Percentiles rank a stretch among this genome's conserved stretches.
Evolutionary conservation across 768 basidiomycete species (phyloP).

Genomic region (Rhizopogon vulgaris): DNA sequence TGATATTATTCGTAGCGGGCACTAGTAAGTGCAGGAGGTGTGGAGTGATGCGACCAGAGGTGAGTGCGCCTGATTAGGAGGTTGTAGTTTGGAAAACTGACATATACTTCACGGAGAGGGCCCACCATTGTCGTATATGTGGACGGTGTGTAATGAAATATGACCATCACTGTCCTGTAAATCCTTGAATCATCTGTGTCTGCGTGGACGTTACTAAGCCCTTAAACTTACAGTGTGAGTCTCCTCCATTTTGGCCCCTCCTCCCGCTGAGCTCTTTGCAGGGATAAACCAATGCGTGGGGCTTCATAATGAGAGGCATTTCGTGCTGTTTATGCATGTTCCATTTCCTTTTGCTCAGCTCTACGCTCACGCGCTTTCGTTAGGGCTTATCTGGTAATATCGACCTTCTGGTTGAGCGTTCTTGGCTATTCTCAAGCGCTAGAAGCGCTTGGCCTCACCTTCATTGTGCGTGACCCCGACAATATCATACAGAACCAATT

Average conservation of each 20-base stretch:
- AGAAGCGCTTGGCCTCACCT: slow-evolving; percentile 50
- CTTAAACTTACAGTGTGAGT: slow-evolving; percentile 32
- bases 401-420: slow-evolving; percentile 52
- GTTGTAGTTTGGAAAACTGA: slow-evolving; percentile 7
- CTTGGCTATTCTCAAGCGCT: slow-evolving; percentile 62
- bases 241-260: background rate
- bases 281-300: slow-evolving; percentile 99
- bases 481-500: background rate
- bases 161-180: slow-evolving; percentile 87
- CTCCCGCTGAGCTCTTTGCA: slow-evolving; percentile 22
- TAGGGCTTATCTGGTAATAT: slow-evolving; percentile 77
- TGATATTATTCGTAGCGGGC: slow-evolving; percentile 48
- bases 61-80: slow-evolving; percentile 27
- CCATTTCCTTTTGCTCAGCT: background rate
- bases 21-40: slow-evolving; percentile 66
- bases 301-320: slow-evolving; percentile 91
- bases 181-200: slow-evolving; percentile 24
- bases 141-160: slow-evolving; percentile 86
- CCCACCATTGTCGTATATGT: slow-evolving; percentile 92
- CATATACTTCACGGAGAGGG: slow-evolving; percentile 46
- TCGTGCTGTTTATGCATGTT: slow-evolving; percentile 86
- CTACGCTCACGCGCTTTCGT: background rate
- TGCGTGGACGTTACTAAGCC: slow-evolving; percentile 2
- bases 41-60: slow-evolving; percentile 68
- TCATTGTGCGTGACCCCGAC: slow-evolving; percentile 28